Conservation (phyloP, 768 basidiomycete species). For the Phaeotremella fagi region DNA sequence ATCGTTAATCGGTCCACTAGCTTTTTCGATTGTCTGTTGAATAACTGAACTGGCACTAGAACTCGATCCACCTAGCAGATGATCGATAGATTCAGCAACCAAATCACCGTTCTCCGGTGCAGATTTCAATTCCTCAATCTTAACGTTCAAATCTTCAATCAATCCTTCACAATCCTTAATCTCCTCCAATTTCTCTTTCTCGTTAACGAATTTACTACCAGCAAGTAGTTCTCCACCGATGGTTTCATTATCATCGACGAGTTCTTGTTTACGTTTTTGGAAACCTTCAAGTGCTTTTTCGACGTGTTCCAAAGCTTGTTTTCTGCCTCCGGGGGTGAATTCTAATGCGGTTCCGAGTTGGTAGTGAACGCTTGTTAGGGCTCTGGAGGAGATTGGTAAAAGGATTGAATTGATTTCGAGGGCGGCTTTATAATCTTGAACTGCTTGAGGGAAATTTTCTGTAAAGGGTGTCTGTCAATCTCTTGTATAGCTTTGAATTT, state of each 20-base stretch:
- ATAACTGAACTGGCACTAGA: not conserved
- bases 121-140: slow-evolving; percentile 89
- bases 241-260: slow-evolving; percentile 45
- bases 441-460: slow-evolving; percentile 97
- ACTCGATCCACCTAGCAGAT: slow-evolving; percentile 27
- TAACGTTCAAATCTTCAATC: slow-evolving; percentile 74
- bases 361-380: slow-evolving; percentile 89
- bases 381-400: slow-evolving; percentile 80
- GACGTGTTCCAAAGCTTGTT: slow-evolving; percentile 75
- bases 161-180: slow-evolving; percentile 71
- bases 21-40: slow-evolving; percentile 1
- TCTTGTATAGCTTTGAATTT: no score
- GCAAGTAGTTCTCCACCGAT: slow-evolving; percentile 25
- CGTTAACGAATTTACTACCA: slow-evolving; percentile 45
- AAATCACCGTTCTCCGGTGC: slow-evolving; percentile 55
- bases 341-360: slow-evolving; percentile 91
- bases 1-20: slow-evolving; percentile 61
- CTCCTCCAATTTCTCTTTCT: slow-evolving; percentile 69
- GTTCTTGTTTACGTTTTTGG: slow-evolving; percentile 53
- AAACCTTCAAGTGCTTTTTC: slow-evolving; percentile 76
- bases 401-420: slow-evolving; percentile 67
- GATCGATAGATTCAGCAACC: slow-evolving; percentile 43
- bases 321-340: slow-evolving; percentile 74
- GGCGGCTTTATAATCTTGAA: slow-evolving; percentile 75
- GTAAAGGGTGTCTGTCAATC: no score